A percentile compares a stretch with the other conserved stretches of the same genome.
Conservation (phyloP, 2,329 filamentous ascomycete genomes). For the Coniochaeta ligniaria region DNA sequence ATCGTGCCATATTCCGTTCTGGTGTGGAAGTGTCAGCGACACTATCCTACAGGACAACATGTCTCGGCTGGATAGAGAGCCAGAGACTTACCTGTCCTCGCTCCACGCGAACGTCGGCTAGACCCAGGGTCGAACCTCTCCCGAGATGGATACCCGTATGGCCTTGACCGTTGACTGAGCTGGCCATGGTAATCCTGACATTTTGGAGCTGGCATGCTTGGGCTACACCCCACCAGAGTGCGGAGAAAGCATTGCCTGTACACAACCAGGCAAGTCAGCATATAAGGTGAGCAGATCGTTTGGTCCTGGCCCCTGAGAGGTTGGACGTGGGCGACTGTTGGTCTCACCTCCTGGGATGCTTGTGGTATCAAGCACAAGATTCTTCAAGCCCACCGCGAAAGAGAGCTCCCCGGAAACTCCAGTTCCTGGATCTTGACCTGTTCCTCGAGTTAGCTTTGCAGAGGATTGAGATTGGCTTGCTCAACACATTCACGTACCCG, state of each 20-base stretch:
- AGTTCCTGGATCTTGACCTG: background rate
- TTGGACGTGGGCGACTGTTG: background rate
- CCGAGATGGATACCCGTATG: conserved; percentile 33
- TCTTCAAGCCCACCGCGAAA: conserved; percentile 35
- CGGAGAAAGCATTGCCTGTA: conserved; percentile 26
- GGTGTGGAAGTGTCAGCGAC: background rate
- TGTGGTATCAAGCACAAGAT: conserved; percentile 34
- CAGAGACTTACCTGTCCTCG: conserved; percentile 23
- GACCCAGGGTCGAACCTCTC: conserved; percentile 31
- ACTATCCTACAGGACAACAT: background rate
- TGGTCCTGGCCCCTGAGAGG: no score
- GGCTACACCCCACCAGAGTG: conserved; percentile 36
- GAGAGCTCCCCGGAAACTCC: conserved; percentile 22
- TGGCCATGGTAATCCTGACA: conserved; percentile 32
- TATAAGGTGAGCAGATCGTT: background rate
- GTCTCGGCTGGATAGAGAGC: background rate
- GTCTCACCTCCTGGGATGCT: conserved; percentile 22
- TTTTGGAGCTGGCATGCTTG: conserved; percentile 28
- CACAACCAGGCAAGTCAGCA: background rate
- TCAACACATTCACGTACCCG: conserved; percentile 14
- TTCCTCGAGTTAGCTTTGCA: background rate
- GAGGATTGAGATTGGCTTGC: background rate
- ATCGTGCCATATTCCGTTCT: conserved; percentile 34
- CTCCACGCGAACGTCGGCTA: conserved; percentile 33
- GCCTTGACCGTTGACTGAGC: conserved; percentile 24